A percentile compares a stretch with the other conserved stretches of the same genome.
phyloP scores from a whole-genome alignment of 306 rosid genomes.

The Castanopsis chinensis region DNA sequence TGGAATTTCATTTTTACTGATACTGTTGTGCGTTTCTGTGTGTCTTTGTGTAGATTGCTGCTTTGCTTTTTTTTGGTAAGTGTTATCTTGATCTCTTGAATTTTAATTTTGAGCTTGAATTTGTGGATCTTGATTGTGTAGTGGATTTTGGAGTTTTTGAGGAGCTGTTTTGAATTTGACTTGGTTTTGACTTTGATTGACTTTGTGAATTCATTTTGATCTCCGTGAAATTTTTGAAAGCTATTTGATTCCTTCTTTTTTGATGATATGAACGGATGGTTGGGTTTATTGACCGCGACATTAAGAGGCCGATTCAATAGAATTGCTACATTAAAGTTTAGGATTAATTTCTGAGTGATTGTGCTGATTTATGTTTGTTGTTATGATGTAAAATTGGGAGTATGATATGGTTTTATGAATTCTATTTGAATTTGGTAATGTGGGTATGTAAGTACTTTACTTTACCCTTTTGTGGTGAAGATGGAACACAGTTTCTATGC shows the following conservation, averaged over 20 bases:
- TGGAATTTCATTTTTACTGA: constrained; percentile 8
- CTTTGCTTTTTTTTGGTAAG: constrained; percentile 68
- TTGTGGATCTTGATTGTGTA: constrained; percentile 12
- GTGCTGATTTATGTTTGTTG: not conserved
- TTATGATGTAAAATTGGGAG: too few species aligned
- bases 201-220: not conserved
- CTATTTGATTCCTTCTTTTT: not conserved
- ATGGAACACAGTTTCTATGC: too few species aligned
- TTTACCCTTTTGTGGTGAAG: too few species aligned
- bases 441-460: too few species aligned
- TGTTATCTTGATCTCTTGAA: constrained; percentile 17
- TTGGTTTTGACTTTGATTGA: not conserved
- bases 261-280: not conserved
- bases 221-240: not conserved
- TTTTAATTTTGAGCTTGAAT: not conserved
- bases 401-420: too few species aligned
- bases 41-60: constrained; percentile 67
- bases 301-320: not conserved
- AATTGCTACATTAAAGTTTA: too few species aligned
- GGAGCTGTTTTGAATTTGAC: not conserved
- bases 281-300: not conserved
- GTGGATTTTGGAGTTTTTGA: not conserved
- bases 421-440: too few species aligned
- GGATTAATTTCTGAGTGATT: not conserved
- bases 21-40: not conserved